These are phyloP conservation scores for Ceratobasidium sp. DNA, from an alignment of 1,284 basidiomycete genomes.

Conservation along the genomic window DNA sequence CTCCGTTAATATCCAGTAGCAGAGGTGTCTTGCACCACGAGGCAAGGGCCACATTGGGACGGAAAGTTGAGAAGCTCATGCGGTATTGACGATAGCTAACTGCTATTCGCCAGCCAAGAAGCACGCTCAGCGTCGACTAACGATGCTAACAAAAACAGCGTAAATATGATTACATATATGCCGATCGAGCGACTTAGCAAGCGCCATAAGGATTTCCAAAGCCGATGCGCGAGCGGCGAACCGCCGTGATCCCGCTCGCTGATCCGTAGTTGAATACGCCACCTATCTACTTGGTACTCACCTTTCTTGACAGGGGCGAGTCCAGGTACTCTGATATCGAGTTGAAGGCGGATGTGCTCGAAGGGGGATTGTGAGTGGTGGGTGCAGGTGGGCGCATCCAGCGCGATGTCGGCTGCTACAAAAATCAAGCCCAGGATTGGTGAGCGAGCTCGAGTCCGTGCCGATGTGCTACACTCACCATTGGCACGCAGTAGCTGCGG, in stretches of 20 bases:
- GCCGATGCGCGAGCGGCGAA: neutral
- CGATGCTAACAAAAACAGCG: neutral
- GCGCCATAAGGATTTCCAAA: slow-evolving; percentile 2
- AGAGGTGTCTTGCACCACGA: slow-evolving; percentile 20
- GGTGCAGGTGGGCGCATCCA: neutral
- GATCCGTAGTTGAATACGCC: neutral
- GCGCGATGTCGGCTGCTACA: neutral
- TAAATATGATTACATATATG: neutral
- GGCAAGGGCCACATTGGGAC: slow-evolving; percentile 6
- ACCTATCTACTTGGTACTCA: neutral
- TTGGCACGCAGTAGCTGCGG: neutral
- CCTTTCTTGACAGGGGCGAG: neutral
- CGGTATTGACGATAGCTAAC: slow-evolving; percentile 19
- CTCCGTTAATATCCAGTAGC: neutral
- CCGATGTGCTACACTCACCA: too few relatives aligned
- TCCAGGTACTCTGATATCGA: neutral
- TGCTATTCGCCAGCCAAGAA: slow-evolving; percentile 6
- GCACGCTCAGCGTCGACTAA: slow-evolving; percentile 29
- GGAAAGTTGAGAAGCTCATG: neutral
- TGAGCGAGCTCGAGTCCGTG: too few relatives aligned
- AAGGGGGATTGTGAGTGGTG: neutral
- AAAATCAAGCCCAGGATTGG: neutral
- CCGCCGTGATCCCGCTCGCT: neutral
- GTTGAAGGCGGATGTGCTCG: neutral
- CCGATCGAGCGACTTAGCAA: neutral